Evolutionary conservation across 163 green algal genomes (phyloP).

Genomic region (Volvox carteri): DNA sequence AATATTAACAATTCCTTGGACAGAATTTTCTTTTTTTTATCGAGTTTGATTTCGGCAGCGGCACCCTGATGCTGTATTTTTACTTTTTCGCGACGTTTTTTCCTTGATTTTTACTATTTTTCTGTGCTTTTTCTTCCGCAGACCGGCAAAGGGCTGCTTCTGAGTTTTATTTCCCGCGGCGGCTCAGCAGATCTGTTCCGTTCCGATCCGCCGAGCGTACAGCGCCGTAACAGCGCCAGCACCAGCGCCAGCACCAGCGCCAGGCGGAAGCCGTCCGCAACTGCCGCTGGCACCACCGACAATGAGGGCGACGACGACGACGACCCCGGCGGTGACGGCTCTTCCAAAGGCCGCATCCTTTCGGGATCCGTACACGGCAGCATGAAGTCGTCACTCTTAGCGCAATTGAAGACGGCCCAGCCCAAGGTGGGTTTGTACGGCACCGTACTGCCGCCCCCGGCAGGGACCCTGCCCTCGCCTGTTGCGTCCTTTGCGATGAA

Average conservation of each 20-base stretch:
- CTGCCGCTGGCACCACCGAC: not conserved
- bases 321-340: not conserved
- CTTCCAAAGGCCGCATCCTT: too few relatives aligned
- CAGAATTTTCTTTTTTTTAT: too few relatives aligned
- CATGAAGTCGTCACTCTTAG: not conserved
- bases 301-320: not conserved
- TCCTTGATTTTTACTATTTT: too few relatives aligned
- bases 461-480: too few relatives aligned
- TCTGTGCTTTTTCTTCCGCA: not conserved
- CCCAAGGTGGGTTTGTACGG: conserved; percentile 25
- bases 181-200: not conserved
- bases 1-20: too few relatives aligned
- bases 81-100: too few relatives aligned
- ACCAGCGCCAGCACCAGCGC: not conserved
- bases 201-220: not conserved
- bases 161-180: not conserved
- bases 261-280: not conserved
- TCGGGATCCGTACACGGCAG: not conserved
- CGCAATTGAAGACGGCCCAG: conserved; percentile 11
- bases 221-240: too few relatives aligned
- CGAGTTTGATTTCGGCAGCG: too few relatives aligned
- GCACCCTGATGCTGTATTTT: too few relatives aligned
- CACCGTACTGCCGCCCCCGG: too few relatives aligned
- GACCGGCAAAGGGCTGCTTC: not conserved
- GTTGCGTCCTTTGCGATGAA: too few relatives aligned